Conservation (phyloP, 2,329 filamentous ascomycete genomes). For the Daldinia sp. region DNA sequence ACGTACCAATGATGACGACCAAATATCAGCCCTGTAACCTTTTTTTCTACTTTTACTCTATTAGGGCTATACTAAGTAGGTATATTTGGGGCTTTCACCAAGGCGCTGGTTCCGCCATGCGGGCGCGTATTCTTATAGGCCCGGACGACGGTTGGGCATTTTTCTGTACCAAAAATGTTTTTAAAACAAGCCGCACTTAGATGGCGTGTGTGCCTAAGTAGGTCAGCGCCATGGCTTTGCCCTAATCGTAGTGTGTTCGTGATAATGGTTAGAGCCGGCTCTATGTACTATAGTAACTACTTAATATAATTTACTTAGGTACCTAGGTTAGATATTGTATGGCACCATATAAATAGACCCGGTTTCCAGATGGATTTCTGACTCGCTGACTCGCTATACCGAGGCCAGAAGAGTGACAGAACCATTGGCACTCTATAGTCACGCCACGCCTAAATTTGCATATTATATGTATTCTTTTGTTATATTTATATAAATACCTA, state of each 20-base stretch:
- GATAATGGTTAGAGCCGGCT: neutral
- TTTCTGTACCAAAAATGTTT: neutral
- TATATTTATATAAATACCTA: neutral
- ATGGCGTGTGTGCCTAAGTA: neutral
- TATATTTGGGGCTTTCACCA: constrained; percentile 11
- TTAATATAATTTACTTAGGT: neutral
- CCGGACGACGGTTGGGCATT: constrained; percentile 14
- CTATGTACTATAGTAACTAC: neutral
- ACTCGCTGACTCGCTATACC: constrained; percentile 17
- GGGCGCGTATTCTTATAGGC: constrained; percentile 5
- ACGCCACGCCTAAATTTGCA: constrained; percentile 27
- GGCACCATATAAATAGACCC: constrained; percentile 6
- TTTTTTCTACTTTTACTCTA: constrained; percentile 8
- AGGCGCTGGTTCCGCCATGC: constrained; percentile 29
- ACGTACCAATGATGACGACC: constrained; percentile 35
- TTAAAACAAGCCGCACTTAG: constrained; percentile 9
- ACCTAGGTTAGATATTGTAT: constrained; percentile 9
- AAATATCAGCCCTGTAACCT: constrained; percentile 31
- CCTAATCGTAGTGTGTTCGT: neutral
- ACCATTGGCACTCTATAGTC: constrained; percentile 5
- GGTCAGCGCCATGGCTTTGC: constrained; percentile 5
- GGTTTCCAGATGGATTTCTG: constrained; percentile 28
- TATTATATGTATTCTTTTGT: neutral
- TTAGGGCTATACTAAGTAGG: constrained; percentile 27
- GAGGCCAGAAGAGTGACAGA: too few species aligned